phyloP scores from a whole-genome alignment of 768 basidiomycete species.

The Hysterangium stoloniferum region DNA sequence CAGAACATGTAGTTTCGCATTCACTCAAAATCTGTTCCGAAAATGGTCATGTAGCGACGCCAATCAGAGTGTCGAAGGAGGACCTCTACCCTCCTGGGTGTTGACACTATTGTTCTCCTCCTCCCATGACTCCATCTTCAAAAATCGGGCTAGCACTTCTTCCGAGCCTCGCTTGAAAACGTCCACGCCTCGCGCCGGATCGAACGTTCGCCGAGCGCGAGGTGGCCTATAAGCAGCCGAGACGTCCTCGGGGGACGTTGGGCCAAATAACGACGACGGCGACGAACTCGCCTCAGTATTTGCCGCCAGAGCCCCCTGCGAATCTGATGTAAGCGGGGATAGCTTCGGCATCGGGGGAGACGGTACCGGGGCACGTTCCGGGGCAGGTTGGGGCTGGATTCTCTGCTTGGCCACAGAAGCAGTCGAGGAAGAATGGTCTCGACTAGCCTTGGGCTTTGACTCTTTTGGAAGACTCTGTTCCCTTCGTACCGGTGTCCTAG shows the following conservation, averaged over 20 bases:
- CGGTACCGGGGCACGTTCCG: slow-evolving; percentile 12
- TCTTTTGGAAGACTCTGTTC: slow-evolving; percentile 1
- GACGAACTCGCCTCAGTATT: slow-evolving; percentile 29
- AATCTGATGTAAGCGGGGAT: not conserved
- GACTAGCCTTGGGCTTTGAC: slow-evolving; percentile 1
- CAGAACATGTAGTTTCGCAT: not conserved
- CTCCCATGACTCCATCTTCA: slow-evolving; percentile 72
- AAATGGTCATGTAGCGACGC: not conserved
- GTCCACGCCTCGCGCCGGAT: slow-evolving; percentile 79
- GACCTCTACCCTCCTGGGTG: not conserved
- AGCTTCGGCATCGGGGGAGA: slow-evolving; percentile 4
- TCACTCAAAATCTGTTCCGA: not conserved
- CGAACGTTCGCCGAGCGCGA: slow-evolving; percentile 60
- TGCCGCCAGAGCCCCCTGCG: not conserved
- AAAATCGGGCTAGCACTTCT: slow-evolving; percentile 75
- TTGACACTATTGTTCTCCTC: not conserved
- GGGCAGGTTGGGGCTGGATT: slow-evolving; percentile 39
- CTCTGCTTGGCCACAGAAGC: slow-evolving; percentile 3
- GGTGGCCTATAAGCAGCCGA: slow-evolving; percentile 29
- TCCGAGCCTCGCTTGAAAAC: slow-evolving; percentile 83
- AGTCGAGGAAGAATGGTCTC: slow-evolving; percentile 14
- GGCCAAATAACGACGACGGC: slow-evolving; percentile 48
- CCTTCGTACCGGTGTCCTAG: not conserved
- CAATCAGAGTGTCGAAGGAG: not conserved
- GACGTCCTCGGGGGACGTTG: slow-evolving; percentile 42